Evolutionary conservation across 192 early-diverging fungal genomes (phyloP), one percentile per base, ranked within the genome.

Genomic region (Oehlia diaphana): DNA sequence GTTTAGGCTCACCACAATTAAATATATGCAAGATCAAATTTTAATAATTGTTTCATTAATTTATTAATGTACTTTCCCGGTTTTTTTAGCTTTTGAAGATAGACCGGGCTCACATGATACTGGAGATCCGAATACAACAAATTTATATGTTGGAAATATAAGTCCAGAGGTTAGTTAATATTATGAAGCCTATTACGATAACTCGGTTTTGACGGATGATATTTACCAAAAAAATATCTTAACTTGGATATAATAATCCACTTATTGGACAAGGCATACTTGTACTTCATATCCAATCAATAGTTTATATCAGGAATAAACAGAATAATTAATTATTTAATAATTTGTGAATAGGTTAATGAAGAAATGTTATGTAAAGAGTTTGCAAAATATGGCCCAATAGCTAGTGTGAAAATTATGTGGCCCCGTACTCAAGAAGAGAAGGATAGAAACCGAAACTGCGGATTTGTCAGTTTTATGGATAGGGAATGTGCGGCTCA

Each of bases 371-470:
- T 98, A 3, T 94, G 93, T 70, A 79, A 85, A 79, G 90, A 88
- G 42, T 98, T 98, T 91, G 95, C 87, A 19, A 84, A 75, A 39
- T 94, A 88, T 77, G 96, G 96, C 0, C 91, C 96, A 1, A 95
- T 98, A 77, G 96, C 89, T 10, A 94, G 93, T 72, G 93, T 97
- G 68, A 98, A 98, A 80, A 93, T 98, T 63, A 95, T 98, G 96
- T 96, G 96, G 95, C 95, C 96, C 3, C 92, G 96, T 16, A 93
- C 93, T 0, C 86, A 83, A n/a, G 95, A 95, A 65, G 94, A 95
- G 82, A 89, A 89, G 49, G 92, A 92, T 26, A 89, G 96, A 13
- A 88, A 90, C 63, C 84, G 91, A 12, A 96, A 95, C 78, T 93
- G 88, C 73, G 95, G 93, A 23, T 98, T 98, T 87, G 93, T 98